Evolutionary conservation across 768 basidiomycete genomes (phyloP).

Genomic region (Tulasnella sp.): DNA sequence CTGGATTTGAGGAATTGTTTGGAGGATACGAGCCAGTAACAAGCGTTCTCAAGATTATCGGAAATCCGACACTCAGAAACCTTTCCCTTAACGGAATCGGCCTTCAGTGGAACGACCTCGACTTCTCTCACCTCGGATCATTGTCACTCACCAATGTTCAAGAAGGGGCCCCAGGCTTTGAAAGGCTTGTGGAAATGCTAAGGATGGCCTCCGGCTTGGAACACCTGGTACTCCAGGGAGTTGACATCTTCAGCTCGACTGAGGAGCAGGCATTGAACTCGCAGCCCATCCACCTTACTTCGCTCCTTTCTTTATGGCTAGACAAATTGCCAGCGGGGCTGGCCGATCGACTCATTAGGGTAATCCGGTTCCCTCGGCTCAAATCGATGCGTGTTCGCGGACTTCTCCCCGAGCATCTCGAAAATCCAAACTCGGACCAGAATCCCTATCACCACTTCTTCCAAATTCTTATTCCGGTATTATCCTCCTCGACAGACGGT

Average conservation of each 20-base stretch:
- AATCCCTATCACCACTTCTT: neutral
- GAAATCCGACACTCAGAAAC: no score
- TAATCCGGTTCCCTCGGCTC: neutral
- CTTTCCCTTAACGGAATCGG: no score
- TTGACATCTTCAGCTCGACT: neutral
- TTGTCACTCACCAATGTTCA: no score
- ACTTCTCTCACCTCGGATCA: no score
- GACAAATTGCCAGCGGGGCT: neutral
- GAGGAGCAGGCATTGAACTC: neutral
- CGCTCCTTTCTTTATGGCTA: neutral
- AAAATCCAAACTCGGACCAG: neutral
- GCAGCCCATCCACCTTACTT: neutral
- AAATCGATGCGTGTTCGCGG: neutral
- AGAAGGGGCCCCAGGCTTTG: no score
- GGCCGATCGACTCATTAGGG: neutral
- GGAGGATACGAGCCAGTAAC: no score
- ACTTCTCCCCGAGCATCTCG: neutral
- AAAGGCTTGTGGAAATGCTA: no score
- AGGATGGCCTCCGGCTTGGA: no score
- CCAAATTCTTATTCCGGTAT: neutral
- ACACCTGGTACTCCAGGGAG: neutral
- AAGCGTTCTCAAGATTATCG: no score
- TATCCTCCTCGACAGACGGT: neutral
- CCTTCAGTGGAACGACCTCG: no score
- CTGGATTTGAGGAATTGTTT: no score